phyloP scores from a whole-genome alignment of 352 stramenopile species.

The Pythium myriotylum region DNA sequence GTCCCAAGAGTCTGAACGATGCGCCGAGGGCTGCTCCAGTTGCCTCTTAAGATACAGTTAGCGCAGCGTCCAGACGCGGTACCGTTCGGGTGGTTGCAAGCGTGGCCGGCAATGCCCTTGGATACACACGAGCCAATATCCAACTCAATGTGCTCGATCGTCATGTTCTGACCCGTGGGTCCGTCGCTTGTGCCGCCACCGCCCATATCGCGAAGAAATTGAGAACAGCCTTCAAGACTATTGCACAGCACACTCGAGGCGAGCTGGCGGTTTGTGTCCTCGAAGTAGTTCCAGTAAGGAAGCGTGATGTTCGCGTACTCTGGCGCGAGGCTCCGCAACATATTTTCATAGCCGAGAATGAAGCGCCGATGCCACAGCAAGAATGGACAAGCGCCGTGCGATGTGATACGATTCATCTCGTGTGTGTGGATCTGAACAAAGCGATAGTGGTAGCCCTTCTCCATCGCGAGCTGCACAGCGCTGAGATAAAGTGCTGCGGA shows the following conservation, averaged over 20 bases:
- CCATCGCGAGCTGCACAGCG: conserved; percentile 26
- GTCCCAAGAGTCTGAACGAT: conserved; percentile 18
- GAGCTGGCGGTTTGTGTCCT: conserved; percentile 27
- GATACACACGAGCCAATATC: conserved; percentile 20
- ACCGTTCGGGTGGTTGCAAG: conserved; percentile 23
- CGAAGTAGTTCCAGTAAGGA: conserved; percentile 32
- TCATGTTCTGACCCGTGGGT: conserved; percentile 6
- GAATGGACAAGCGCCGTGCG: conserved; percentile 29
- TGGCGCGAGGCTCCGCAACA: conserved; percentile 29
- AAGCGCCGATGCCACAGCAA: conserved; percentile 31
- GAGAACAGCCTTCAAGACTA: conserved; percentile 24
- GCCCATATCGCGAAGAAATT: conserved; percentile 28
- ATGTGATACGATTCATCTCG: conserved; percentile 14
- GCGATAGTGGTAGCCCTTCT: conserved; percentile 25
- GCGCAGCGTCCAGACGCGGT: conserved; percentile 12
- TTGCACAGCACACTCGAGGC: conserved; percentile 12
- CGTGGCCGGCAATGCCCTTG: conserved; percentile 24
- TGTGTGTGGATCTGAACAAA: conserved; percentile 27
- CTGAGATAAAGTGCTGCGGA: conserved; percentile 19
- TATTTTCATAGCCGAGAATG: conserved; percentile 34
- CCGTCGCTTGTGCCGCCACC: conserved; percentile 16
- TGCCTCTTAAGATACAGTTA: conserved; percentile 25
- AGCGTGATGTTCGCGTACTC: conserved; percentile 27
- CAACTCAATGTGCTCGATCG: conserved; percentile 14
- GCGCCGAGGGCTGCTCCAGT: conserved; percentile 20